A percentile compares a stretch with the other conserved stretches of the same genome.
These are phyloP conservation scores for Yamadazyma akitaensis DNA, from an alignment of 805 yeast genomes.

Conservation along the genomic window DNA sequence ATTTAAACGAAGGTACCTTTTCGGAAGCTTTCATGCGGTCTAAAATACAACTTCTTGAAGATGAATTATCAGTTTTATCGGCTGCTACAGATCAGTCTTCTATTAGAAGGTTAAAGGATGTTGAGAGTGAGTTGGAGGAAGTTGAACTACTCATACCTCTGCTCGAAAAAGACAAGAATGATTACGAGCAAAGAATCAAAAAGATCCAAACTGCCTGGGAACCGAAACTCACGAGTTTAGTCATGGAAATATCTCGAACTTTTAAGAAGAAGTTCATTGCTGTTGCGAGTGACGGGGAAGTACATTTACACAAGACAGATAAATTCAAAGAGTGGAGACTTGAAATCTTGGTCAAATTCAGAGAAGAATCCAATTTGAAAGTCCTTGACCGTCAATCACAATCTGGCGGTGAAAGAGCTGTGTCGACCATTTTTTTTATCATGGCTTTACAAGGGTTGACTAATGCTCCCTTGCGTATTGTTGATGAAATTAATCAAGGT, in stretches of 20 bases:
- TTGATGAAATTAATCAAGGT: slow-evolving; percentile 98
- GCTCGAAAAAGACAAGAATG: slow-evolving; percentile 20
- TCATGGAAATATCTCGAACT: slow-evolving; percentile 54
- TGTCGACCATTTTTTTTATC: slow-evolving; percentile 85
- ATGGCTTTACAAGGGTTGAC: slow-evolving; percentile 89
- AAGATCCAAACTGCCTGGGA: slow-evolving; percentile 54
- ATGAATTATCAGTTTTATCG: slow-evolving; percentile 40
- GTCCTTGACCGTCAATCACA: slow-evolving; percentile 83
- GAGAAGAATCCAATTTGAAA: slow-evolving; percentile 70
- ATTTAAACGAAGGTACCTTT: slow-evolving; percentile 35
- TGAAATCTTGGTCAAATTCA: slow-evolving; percentile 79
- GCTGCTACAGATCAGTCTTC: slow-evolving; percentile 35
- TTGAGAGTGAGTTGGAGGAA: slow-evolving; percentile 29
- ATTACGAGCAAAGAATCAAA: slow-evolving; percentile 34
- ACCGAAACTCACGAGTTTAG: slow-evolving; percentile 51
- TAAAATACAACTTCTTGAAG: slow-evolving; percentile 43
- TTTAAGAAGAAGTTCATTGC: slow-evolving; percentile 65
- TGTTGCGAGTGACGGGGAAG: slow-evolving; percentile 88
- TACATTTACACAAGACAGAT: slow-evolving; percentile 52
- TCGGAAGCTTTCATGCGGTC: slow-evolving; percentile 35
- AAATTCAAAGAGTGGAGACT: slow-evolving; percentile 75
- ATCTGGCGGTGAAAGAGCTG: slow-evolving; percentile 97
- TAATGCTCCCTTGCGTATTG: slow-evolving; percentile 87
- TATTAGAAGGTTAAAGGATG: slow-evolving; percentile 37
- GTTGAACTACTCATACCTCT: slow-evolving; percentile 40